Evolutionary conservation across 2,329 filamentous ascomycete species (phyloP).

Genomic region (Pochonia chlamydosporia): DNA sequence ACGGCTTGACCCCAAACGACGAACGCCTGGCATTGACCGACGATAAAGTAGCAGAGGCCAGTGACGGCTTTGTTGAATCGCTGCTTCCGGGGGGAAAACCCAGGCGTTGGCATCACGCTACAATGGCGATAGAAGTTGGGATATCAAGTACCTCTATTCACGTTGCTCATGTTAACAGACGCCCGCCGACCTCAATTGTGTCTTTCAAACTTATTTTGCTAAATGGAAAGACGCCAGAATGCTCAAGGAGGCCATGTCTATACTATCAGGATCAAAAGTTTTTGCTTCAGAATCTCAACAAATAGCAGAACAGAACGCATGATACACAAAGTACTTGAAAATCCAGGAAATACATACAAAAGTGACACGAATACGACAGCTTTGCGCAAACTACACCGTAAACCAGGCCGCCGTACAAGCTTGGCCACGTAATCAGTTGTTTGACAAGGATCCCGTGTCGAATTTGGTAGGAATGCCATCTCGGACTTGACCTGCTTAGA

Average conservation of each 20-base stretch:
- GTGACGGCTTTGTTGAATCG: slow-evolving; percentile 3
- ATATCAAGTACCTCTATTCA: slow-evolving; percentile 7
- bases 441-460: no score
- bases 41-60: slow-evolving; percentile 3
- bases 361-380: not conserved
- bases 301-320: slow-evolving; percentile 3
- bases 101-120: slow-evolving; percentile 14
- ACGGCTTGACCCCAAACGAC: not conserved
- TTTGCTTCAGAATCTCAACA: slow-evolving; percentile 2
- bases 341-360: slow-evolving; percentile 1
- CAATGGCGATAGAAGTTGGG: slow-evolving; percentile 12
- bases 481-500: no score
- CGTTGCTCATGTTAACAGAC: not conserved
- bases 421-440: no score
- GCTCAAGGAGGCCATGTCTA: not conserved
- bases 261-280: slow-evolving; percentile 1
- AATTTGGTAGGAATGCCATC: no score
- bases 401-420: no score
- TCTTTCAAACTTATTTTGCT: slow-evolving; percentile 1
- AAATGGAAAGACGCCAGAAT: not conserved
- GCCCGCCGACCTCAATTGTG: slow-evolving; percentile 2
- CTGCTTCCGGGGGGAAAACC: not conserved
- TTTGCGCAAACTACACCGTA: no score
- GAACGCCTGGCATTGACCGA: slow-evolving; percentile 5
- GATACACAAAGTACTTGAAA: slow-evolving; percentile 4